phyloP scores from a whole-genome alignment of 2,329 filamentous ascomycete species.

The Cladophialophora bantiana region DNA sequence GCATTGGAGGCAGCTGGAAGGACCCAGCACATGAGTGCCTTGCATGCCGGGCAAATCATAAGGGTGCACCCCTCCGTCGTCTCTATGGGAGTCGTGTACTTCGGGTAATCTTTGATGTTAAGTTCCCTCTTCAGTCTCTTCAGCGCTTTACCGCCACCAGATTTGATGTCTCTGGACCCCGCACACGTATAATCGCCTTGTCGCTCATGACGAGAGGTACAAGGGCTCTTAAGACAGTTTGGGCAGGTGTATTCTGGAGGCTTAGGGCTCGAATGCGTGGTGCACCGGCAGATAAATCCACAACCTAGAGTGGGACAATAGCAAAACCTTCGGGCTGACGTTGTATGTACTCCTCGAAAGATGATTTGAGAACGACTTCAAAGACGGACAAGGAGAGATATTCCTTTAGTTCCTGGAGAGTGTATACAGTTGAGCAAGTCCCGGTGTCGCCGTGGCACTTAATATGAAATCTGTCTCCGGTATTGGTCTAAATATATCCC shows the following conservation, averaged over 20 bases:
- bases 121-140: constrained; percentile 20
- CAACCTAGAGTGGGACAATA: constrained; percentile 57
- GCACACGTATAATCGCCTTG: constrained; percentile 40
- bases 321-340: constrained; percentile 45
- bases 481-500: too few species aligned
- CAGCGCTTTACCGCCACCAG: constrained; percentile 33
- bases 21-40: constrained; percentile 41
- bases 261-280: constrained; percentile 16
- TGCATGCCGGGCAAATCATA: constrained; percentile 31
- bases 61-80: constrained; percentile 27
- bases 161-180: constrained; percentile 40
- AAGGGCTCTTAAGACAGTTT: constrained; percentile 44
- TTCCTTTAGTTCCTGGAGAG: constrained; percentile 37
- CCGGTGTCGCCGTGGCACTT: constrained; percentile 37
- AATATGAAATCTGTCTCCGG: constrained; percentile 31
- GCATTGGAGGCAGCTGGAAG: constrained; percentile 36
- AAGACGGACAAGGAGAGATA: constrained; percentile 45
- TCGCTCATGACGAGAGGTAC: constrained; percentile 39
- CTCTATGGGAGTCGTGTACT: constrained; percentile 28
- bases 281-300: constrained; percentile 51
- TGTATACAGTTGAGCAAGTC: constrained; percentile 37
- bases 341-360: constrained; percentile 48
- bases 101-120: constrained; percentile 28
- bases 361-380: constrained; percentile 49
- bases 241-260: constrained; percentile 45